Conservation (phyloP, 306 rosid species). For the Dryas octopetala region DNA sequence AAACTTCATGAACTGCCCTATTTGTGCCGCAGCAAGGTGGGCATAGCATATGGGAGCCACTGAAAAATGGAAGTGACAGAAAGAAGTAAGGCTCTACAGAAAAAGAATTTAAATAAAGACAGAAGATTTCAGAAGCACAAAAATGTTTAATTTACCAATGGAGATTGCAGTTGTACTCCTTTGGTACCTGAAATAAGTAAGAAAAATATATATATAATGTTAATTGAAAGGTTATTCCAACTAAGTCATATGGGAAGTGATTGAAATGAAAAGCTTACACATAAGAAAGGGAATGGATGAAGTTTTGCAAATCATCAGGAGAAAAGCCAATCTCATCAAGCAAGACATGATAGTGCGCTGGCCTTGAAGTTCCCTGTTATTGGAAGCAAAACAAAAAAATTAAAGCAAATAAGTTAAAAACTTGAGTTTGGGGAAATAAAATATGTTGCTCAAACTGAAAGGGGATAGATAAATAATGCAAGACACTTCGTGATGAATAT, state of each 20-base stretch:
- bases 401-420: constrained; percentile 11
- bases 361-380: constrained; percentile 83
- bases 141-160: constrained; percentile 45
- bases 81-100: neutral
- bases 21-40: constrained; percentile 82
- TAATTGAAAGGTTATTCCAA: neutral
- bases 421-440: neutral
- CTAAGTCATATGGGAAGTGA: neutral
- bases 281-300: constrained; percentile 68
- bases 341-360: constrained; percentile 82
- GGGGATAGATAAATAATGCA: neutral
- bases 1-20: constrained; percentile 66
- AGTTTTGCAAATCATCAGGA: constrained; percentile 71
- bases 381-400: constrained; percentile 13
- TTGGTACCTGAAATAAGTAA: constrained; percentile 65
- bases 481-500: neutral
- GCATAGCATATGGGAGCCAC: constrained; percentile 88
- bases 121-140: neutral
- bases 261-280: constrained; percentile 56
- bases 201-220: neutral
- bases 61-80: constrained; percentile 26
- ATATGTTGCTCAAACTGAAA: neutral
- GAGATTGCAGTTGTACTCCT: constrained; percentile 80
- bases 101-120: constrained; percentile 4
- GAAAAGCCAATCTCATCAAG: constrained; percentile 94